Base-by-base conservation (phyloP, 225 moss, liverwort and hornwort species). In the Pseudoscleropodium purum region DNA sequence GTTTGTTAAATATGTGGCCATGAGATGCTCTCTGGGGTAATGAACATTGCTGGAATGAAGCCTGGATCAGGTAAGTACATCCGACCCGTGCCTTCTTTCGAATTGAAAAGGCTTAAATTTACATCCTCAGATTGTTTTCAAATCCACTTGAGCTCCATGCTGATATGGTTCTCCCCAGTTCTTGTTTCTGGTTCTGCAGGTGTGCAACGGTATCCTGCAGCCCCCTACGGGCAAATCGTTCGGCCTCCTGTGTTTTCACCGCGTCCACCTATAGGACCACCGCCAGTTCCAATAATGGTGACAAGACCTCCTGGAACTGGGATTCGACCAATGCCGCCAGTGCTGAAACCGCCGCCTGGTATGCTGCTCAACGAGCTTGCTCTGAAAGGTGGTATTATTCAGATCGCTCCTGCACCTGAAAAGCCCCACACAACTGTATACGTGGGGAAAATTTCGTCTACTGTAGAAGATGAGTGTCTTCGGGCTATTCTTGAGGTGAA, bases 341-440 rank as follows among this genome's bases (percentile, higher is more conserved):
- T 98, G 70, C 87, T 98, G 87, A 98, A 98, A 89, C 98, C 98
- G 60, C 96, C 92, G 59, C 96, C 97, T 81, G 97, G 96, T 61
- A 94, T 98, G 96, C 90, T 93, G 90, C 94, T 97, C 29, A 93
- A 94, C 57, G 98, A 98, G 75, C 89, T 95, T 81, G 95, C 95
- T 91, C 90, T 95, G n/a, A 98, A 98, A 90, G 96, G 97, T 83
- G 94, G 90, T 62, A 62, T 98, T 65, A 95, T 94, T 73, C 96
- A 95, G 86, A 94, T 98, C 68, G 89, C 93, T 52, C 90, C 95
- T 66, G 94, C 96, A 84, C 94, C 95, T 65, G 98, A 98, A 89
- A 98, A 97, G 93, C 96, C 98, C 61, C 98, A 98, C 93, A 98
- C 98, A 51, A 98, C 98, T 47, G 96, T 98, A 7, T 98, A 98